These are phyloP conservation scores for Cenococcum geophilum DNA, from an alignment of 495 filamentous ascomycete species.

Conservation along the genomic window DNA sequence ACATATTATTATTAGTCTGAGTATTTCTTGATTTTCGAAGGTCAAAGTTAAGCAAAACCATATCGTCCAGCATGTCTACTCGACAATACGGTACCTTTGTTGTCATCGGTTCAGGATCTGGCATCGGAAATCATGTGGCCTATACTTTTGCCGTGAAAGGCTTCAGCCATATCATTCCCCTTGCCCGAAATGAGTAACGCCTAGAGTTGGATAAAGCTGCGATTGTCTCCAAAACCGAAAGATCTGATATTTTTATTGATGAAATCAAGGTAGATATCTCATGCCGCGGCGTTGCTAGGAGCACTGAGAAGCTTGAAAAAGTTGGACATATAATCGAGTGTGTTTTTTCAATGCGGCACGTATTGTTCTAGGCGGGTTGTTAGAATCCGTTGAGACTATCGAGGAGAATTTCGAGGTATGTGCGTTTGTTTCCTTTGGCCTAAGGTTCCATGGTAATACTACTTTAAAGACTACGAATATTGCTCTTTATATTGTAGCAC, in stretches of 20 bases:
- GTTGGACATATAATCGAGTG: slow-evolving; percentile 34
- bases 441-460: slow-evolving; percentile 2
- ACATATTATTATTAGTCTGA: too few species aligned
- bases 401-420: slow-evolving; percentile 40
- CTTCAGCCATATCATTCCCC: slow-evolving; percentile 39
- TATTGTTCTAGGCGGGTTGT: slow-evolving; percentile 31
- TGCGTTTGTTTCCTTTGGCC: too few species aligned
- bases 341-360: slow-evolving; percentile 43
- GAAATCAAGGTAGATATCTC: slow-evolving; percentile 37
- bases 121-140: slow-evolving; percentile 40
- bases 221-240: slow-evolving; percentile 22
- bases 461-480: slow-evolving; percentile 36
- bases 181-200: slow-evolving; percentile 37
- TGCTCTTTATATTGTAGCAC: slow-evolving; percentile 36
- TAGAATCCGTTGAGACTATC: slow-evolving; percentile 37
- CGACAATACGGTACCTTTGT: slow-evolving; percentile 10
- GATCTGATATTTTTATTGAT: slow-evolving; percentile 28
- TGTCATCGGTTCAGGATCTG: slow-evolving; percentile 42
- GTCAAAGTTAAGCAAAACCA: too few species aligned
- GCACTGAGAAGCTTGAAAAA: slow-evolving; percentile 35
- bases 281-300: slow-evolving; percentile 27
- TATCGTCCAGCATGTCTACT: neutral
- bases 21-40: too few species aligned
- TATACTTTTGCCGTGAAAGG: slow-evolving; percentile 37
- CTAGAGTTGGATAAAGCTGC: slow-evolving; percentile 34